Evolutionary conservation across 2,329 filamentous ascomycete genomes (phyloP).

Genomic region (Cercospora nicotianae): DNA sequence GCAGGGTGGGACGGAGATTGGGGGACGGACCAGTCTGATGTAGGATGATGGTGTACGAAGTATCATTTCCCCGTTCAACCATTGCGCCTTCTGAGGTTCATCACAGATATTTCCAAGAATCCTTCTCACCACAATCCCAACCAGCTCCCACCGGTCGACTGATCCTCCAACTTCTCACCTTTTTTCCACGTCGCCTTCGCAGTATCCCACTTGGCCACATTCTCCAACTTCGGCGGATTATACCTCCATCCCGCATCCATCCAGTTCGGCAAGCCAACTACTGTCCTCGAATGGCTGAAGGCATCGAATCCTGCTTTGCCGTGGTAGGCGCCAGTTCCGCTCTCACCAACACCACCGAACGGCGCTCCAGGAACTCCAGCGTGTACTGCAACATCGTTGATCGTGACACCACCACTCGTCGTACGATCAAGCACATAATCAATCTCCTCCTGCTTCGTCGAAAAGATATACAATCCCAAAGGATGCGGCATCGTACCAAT

Average conservation of each 20-base stretch:
- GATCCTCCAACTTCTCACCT: slow-evolving; percentile 17
- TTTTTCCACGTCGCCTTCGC: slow-evolving; percentile 18
- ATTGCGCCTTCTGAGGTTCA: not conserved
- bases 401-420: slow-evolving; percentile 47
- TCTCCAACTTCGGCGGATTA: slow-evolving; percentile 12
- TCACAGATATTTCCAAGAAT: not conserved
- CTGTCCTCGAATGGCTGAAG: slow-evolving; percentile 54
- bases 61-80: not conserved
- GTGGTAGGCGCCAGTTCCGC: slow-evolving; percentile 72
- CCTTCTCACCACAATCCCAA: slow-evolving; percentile 11
- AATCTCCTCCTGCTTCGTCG: slow-evolving; percentile 67
- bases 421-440: slow-evolving; percentile 55
- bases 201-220: slow-evolving; percentile 11
- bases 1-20: slow-evolving; percentile 87
- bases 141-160: slow-evolving; percentile 9
- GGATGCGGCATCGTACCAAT: slow-evolving; percentile 79
- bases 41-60: slow-evolving; percentile 41
- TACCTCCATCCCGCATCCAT: slow-evolving; percentile 17
- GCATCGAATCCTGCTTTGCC: slow-evolving; percentile 68
- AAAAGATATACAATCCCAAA: slow-evolving; percentile 78
- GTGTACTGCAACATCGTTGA: slow-evolving; percentile 63
- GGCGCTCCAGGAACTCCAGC: slow-evolving; percentile 65
- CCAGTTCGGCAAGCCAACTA: slow-evolving; percentile 16
- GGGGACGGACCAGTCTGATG: slow-evolving; percentile 91
- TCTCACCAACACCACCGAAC: slow-evolving; percentile 79